These are phyloP conservation scores for Cladosporium sp. DNA, from an alignment of 2,329 filamentous ascomycete genomes.

Conservation along the genomic window DNA sequence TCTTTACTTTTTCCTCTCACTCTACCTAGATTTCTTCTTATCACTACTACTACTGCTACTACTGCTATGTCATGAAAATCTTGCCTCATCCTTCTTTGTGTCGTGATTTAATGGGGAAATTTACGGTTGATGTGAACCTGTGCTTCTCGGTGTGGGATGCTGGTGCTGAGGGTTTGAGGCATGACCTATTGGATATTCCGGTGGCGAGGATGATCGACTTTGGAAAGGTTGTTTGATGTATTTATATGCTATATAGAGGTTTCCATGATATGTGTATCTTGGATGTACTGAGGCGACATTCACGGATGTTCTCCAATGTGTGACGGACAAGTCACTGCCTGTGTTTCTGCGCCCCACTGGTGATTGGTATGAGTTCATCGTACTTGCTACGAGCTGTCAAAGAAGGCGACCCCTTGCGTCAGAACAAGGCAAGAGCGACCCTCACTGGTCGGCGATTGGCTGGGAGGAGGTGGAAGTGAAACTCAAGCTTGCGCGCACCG, in stretches of 20 bases:
- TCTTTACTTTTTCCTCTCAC: not conserved
- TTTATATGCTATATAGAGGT: too few species aligned
- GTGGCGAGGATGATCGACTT: not conserved
- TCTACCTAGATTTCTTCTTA: not conserved
- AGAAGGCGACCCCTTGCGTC: not conserved
- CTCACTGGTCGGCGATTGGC: not conserved
- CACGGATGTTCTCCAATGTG: too few species aligned
- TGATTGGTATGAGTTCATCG: not conserved
- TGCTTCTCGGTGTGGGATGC: too few species aligned
- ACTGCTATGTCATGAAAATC: too few species aligned
- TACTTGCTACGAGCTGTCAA: not conserved
- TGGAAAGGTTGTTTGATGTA: too few species aligned
- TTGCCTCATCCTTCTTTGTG: too few species aligned
- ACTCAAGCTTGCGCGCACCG: not conserved
- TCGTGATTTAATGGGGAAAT: too few species aligned
- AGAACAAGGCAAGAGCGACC: not conserved
- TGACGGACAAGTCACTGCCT: too few species aligned
- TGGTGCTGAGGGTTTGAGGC: too few species aligned
- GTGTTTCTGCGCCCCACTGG: not conserved
- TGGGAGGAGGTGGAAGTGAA: not conserved
- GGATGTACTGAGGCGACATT: too few species aligned
- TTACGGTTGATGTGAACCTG: too few species aligned
- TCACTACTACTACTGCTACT: not conserved
- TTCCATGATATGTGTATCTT: too few species aligned
- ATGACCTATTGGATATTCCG: not conserved